Base-by-base conservation (phyloP, 305 asterid species). In the Rubia occidens region DNA sequence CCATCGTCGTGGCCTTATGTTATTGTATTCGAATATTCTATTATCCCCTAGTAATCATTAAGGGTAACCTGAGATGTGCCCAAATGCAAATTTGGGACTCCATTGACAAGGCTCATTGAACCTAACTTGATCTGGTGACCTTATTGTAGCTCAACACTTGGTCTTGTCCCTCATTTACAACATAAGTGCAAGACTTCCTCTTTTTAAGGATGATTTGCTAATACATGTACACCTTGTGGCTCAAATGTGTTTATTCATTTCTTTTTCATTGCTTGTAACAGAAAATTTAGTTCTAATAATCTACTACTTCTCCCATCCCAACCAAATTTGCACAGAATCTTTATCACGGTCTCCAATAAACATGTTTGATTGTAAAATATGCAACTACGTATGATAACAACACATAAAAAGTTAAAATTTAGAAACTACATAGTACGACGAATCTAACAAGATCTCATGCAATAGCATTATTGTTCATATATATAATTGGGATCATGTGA, bases 101-200 rank as follows among this genome's bases (percentile, higher is more conserved):
- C 91, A 87, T 70, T 96, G 97, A 72, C 96, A 91, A 85, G 97
- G 97, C 55, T 86, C 96, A 29, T 82, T 91, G 89, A 91, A 91
- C 84, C 82, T 91, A 83, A 69, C 97, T 59, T 96, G 96, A 73
- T 80, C 88, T 66, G 97, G 97, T 77, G 92, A 89, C 85, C 75
- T 85, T 78, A 87, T 91, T 82, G 97, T 86, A 81, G 97, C 97
- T 73, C 97, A 81, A 69, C 96, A 79, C 79, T 86, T 91, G 84
- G 92, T 91, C 80, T 75, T 91, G 75, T 91, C 97, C 78, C 80
- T 89, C 80, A 89, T 89, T 82, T 89, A 86, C 80, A 86, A 85
- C 74, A 89, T 91, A 80, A 85, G 81, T 75, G 97, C 89, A 85
- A 84, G 87, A 69, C 47, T 39, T 62, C 67, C 39, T 62, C n/a